phyloP scores from a whole-genome alignment of 352 stramenopile species.

The Globisporangium orthogonon region DNA sequence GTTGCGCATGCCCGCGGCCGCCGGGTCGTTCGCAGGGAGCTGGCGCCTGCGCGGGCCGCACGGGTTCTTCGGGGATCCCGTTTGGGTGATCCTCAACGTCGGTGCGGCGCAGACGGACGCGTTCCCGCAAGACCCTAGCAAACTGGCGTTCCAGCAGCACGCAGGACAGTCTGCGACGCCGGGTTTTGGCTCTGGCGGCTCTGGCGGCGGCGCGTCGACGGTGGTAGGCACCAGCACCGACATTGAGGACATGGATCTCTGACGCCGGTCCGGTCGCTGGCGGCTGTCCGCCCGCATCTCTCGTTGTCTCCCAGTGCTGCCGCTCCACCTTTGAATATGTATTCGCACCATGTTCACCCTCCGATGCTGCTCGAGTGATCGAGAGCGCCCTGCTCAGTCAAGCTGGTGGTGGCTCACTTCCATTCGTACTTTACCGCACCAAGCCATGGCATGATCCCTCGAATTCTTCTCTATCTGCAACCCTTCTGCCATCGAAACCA shows the following conservation, averaged over 20 bases:
- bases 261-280: not conserved
- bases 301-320: not conserved
- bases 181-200: not conserved
- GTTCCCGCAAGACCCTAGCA: constrained; percentile 14
- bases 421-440: too few species aligned
- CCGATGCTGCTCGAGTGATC: too few species aligned
- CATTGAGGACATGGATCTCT: constrained; percentile 17
- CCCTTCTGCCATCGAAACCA: too few species aligned
- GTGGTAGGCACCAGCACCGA: constrained; percentile 10
- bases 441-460: too few species aligned
- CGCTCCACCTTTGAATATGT: not conserved
- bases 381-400: too few species aligned
- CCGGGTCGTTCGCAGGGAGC: constrained; percentile 60
- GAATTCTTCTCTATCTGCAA: too few species aligned
- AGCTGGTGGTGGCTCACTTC: too few species aligned
- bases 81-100: constrained; percentile 77
- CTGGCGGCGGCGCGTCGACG: not conserved
- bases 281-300: not conserved
- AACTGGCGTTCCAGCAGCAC: constrained; percentile 13
- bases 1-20: constrained; percentile 47
- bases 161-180: not conserved
- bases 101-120: constrained; percentile 17
- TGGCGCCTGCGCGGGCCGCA: constrained; percentile 62
- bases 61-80: constrained; percentile 68
- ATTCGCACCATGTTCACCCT: not conserved